Evolutionary conservation across 2,329 filamentous ascomycete species (phyloP), one percentile per base, ranked within the genome.

Genomic region (Colletotrichum abscissum): DNA sequence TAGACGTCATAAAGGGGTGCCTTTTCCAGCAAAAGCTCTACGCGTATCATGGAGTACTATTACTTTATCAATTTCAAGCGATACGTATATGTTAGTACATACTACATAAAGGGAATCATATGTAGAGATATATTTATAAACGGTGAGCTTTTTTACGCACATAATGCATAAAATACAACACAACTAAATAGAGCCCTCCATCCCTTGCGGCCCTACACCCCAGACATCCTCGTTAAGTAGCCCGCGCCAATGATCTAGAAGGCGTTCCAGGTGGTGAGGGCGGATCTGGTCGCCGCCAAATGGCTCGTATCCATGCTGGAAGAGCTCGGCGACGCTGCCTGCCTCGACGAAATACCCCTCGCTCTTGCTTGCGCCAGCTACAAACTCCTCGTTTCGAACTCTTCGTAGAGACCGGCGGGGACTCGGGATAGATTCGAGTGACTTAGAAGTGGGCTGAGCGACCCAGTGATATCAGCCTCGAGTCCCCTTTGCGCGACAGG

Each of bases 231-330:
- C 49, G 9, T 22, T 4, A 14, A 46, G 33, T 1, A 65, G 33
- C n/a, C 49, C 16, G 1, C 16, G n/a, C 63, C 63, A 46, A 33
- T 46, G 24, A 52, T 57, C 14, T 8, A 65, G 52, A 33, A 57
- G 16, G 7, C 33, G 52, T 33, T 65, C 52, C 7, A 57, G 63
- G 12, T 24, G 63, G 24, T 57, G 52, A 33, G 16, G 46, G 4
- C 80, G 76, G 24, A 76, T 76, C 26, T 73, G 78, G 30, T 80
- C 72, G n/a, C 80, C 79, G 9, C 80, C 79, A 54, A 81, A 81
- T 55, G 78, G 78, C 72, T 81, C 81, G 55, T 72, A 79, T 60
- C 79, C 79, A 77, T 82, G 79, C 63, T 82, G 78, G 63, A 81
- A 82, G 55, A 82, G 76, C 8, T 78, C 78, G 35, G 76, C 68